Evolutionary conservation across 345 rosid species (phyloP), one percentile per base, ranked within the genome.

Genomic region (Turnera subulata): DNA sequence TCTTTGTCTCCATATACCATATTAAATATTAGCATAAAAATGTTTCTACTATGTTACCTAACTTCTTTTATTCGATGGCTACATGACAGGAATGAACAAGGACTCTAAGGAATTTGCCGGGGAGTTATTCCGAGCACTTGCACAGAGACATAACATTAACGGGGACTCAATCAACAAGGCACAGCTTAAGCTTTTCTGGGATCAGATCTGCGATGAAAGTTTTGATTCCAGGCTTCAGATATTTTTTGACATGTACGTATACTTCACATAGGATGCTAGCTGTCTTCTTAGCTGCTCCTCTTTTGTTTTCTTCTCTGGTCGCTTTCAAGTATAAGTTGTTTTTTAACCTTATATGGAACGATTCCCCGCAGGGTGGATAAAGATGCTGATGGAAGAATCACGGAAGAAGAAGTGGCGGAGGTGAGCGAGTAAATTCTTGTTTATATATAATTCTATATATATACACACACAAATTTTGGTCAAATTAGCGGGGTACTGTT

Each of bases 351-450:
- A 2, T 7, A 21, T 38, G 11, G 24, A 37, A 11, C 25, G n/a
- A 29, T 29, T 29, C 8, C 35, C 35, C 35, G 45, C 77, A 84
- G 87, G 90, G 84, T 84, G 49, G 96, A 88, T 61, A 80, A 69
- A 68, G 95, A 88, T 26, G 90, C 86, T 6, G 98, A 82, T 56
- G 98, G 98, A 29, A 69, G 92, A 61, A 83, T 91, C 56, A 39
- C 91, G 1, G 97, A 91, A 67, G 96, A 77, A 72, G 97, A 91
- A 79, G 96, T 88, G 19, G 78, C 66, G 55, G 86, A 85, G 89
- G 92, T 82, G 66, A 59, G 75, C 1, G 7, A 58, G 16, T 9
- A 60, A 52, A 44, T 62, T 54, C 21, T 5, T 43, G 6, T 14
- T 21, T 35, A 53, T 46, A 48, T 66, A 7, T 37, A 2, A 37